phyloP scores from a whole-genome alignment of 192 early-diverging fungal species.

The Coemansia sp. region DNA sequence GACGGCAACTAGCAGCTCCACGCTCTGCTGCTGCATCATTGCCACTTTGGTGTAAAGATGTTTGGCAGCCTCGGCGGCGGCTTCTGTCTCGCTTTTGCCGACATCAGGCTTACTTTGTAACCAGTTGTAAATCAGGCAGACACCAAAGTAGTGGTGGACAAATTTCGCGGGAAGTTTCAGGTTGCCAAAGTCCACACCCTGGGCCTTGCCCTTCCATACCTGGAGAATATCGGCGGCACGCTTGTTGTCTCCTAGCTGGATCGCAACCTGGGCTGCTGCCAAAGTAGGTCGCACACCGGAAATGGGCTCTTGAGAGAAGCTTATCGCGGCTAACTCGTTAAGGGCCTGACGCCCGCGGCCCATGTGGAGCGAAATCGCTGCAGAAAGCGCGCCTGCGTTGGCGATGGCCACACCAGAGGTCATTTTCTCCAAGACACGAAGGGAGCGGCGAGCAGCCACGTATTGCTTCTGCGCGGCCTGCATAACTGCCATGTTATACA shows the following conservation, averaged over 20 bases:
- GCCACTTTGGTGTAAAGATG: constrained; percentile 12
- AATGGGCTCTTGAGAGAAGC: constrained; percentile 8
- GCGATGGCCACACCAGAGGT: constrained; percentile 3
- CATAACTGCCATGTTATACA: constrained; percentile 42
- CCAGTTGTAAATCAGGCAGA: constrained; percentile 22
- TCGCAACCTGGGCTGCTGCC: constrained; percentile 36
- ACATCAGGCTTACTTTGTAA: constrained; percentile 1
- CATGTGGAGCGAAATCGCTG: constrained; percentile 23
- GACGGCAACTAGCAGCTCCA: constrained; percentile 19
- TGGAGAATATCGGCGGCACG: constrained; percentile 18
- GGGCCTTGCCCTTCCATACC: constrained; percentile 31
- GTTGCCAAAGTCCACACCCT: constrained; percentile 9
- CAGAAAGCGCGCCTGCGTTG: constrained; percentile 26
- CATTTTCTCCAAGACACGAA: constrained; percentile 16
- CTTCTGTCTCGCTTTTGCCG: neutral
- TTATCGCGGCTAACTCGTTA: constrained; percentile 26
- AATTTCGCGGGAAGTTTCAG: constrained; percentile 15
- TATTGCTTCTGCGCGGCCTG: constrained; percentile 31
- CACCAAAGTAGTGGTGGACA: constrained; percentile 42
- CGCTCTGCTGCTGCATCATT: neutral
- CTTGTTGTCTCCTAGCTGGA: constrained; percentile 21
- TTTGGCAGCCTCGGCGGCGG: constrained; percentile 14
- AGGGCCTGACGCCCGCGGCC: constrained; percentile 20
- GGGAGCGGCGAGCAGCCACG: constrained; percentile 25
- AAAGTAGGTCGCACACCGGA: constrained; percentile 16